These are phyloP conservation scores for Cutaneotrichosporon daszewskae DNA, from an alignment of 1,284 basidiomycete species.

Conservation along the genomic window DNA sequence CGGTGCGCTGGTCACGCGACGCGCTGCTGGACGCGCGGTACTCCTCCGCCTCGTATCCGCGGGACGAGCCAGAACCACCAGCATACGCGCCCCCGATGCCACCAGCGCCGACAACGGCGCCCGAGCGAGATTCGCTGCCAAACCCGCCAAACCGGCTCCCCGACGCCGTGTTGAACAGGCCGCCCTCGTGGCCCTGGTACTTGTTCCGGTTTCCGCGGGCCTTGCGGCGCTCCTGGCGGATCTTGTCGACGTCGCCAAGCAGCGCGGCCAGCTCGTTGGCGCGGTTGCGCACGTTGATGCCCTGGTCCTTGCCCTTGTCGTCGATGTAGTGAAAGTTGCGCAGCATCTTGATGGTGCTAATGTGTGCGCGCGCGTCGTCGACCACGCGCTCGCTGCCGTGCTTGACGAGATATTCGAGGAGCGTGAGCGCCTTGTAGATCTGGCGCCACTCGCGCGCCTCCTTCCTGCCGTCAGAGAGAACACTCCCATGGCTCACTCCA, in stretches of 20 bases:
- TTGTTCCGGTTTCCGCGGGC: constrained; percentile 90
- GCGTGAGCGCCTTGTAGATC: constrained; percentile 97
- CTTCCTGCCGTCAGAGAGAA: too few relatives aligned
- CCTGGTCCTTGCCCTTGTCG: constrained; percentile 97
- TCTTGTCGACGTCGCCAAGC: constrained; percentile 83
- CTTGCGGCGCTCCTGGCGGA: constrained; percentile 82
- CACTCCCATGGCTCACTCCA: too few relatives aligned
- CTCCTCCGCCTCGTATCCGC: constrained; percentile 24
- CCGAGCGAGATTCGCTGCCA: constrained; percentile 60
- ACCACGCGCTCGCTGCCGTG: constrained; percentile 98
- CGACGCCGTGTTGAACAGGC: constrained; percentile 42
- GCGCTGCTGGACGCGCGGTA: constrained; percentile 7
- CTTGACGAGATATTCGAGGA: constrained; percentile 93
- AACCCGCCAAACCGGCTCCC: constrained; percentile 72
- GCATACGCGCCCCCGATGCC: constrained; percentile 23
- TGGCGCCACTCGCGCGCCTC: constrained; percentile 97
- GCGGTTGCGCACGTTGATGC: constrained; percentile 67
- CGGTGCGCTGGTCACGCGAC: constrained; percentile 14
- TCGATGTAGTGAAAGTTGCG: constrained; percentile 98
- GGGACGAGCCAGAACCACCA: constrained; percentile 12
- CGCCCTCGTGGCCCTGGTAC: constrained; percentile 62
- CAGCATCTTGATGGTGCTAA: constrained; percentile 95
- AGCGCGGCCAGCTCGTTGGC: constrained; percentile 86
- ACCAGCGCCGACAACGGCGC: constrained; percentile 50
- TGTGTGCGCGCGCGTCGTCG: constrained; percentile 90